A percentile compares a stretch with the other conserved stretches of the same genome.
phyloP scores from a whole-genome alignment of 805 yeast species.

The Schizosaccharomyces octosporus region DNA sequence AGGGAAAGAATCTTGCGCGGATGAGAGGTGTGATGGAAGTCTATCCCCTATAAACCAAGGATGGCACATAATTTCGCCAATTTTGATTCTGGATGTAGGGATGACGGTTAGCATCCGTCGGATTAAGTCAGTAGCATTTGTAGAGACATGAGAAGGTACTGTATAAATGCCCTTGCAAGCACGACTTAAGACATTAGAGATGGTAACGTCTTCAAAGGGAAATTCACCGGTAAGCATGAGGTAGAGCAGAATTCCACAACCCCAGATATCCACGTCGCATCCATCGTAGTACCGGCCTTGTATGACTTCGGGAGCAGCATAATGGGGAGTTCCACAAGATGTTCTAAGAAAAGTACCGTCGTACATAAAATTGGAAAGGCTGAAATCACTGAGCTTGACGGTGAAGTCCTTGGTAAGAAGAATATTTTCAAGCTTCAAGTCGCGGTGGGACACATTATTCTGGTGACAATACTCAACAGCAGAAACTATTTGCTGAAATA shows the following conservation, averaged over 20 bases:
- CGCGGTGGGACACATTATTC: conserved; percentile 89
- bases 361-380: not conserved
- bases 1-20: not conserved
- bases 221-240: conserved; percentile 89
- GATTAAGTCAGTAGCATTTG: conserved; percentile 61
- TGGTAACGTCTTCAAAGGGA: conserved; percentile 90
- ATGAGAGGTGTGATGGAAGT: conserved; percentile 30
- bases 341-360: conserved; percentile 25
- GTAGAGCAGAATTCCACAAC: conserved; percentile 81
- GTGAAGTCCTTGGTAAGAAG: conserved; percentile 69
- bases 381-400: not conserved
- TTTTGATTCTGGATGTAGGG: conserved; percentile 79
- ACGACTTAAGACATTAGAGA: conserved; percentile 78
- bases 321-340: conserved; percentile 87
- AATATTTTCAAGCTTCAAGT: conserved; percentile 87
- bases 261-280: conserved; percentile 96
- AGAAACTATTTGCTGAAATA: conserved; percentile 85
- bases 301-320: conserved; percentile 94
- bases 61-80: conserved; percentile 76
- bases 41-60: conserved; percentile 74
- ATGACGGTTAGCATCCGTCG: conserved; percentile 83
- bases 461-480: conserved; percentile 93
- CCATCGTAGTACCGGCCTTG: conserved; percentile 89
- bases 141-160: conserved; percentile 60
- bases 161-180: conserved; percentile 73